Evolutionary conservation across 441 rosid genomes (phyloP), one percentile per base, ranked within the genome.

Genomic region (Iberis amara): DNA sequence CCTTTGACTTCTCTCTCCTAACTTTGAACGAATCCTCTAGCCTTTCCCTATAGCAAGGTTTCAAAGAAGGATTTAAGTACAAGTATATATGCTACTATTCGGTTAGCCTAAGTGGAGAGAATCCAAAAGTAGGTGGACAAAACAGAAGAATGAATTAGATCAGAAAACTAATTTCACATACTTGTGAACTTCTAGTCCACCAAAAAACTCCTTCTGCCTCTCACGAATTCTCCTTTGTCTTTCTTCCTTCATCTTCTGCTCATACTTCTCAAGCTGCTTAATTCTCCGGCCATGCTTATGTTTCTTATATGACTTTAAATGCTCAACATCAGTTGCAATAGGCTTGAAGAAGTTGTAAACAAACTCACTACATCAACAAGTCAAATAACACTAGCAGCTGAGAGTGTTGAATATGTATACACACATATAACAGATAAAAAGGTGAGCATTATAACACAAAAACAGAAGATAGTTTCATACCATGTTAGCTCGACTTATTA

Each of bases 241-340:
- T 69, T 90, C 96, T 71, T 90, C 98, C 78, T 87, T 87, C 96
- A 87, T 87, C 79, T 81, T 90, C 74, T 75, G 85, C 73, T 87
- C 98, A 73, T 66, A 79, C 61, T 61, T 87, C 68, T 90, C 98
- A 42, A 90, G 86, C 57, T 87, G 98, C 71, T 80, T 87, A 64
- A 79, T 69, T 76, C 98, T 86, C 75, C 98, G 81, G 47, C 98
- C 98, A 62, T 90, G 98, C 58, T 78, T 85, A 71, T 87, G 86
- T 55, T 90, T 90, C 86, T 90, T 90, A 55, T 47, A 90, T 43
- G 84, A 73, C 70, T 81, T 85, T 61, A 85, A 64, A 45, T 77
- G 77, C 68, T 90, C 96, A 77, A 90, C 65, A 52, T 90, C 95
- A 72, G 69, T 45, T 44, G 83, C 66, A 62, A 81, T 73, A 11